A percentile compares a stretch with the other conserved stretches of the same genome.
Evolutionary conservation across 1,284 basidiomycete genomes (phyloP).

Genomic region (Papiliotrema fonsecae): DNA sequence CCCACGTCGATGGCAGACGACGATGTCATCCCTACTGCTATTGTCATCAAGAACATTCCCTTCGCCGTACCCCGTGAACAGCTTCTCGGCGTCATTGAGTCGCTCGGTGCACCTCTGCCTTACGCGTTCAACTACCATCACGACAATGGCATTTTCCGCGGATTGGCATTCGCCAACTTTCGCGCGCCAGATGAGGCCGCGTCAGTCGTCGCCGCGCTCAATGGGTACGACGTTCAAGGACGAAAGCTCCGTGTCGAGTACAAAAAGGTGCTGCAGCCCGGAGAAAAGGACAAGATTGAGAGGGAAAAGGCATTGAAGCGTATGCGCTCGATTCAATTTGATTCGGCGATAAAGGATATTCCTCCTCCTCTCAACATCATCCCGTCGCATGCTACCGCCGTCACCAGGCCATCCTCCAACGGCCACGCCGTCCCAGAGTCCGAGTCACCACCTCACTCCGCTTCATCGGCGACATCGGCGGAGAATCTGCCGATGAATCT

Average conservation of each 20-base stretch:
- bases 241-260: slow-evolving; percentile 98
- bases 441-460: slow-evolving; percentile 55
- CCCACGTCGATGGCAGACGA: slow-evolving; percentile 51
- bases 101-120: slow-evolving; percentile 90
- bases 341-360: slow-evolving; percentile 44
- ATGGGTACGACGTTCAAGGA: slow-evolving; percentile 84
- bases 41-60: slow-evolving; percentile 99
- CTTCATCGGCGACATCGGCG: slow-evolving; percentile 38
- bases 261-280: slow-evolving; percentile 97
- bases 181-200: slow-evolving; percentile 85
- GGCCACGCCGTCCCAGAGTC: slow-evolving; percentile 6
- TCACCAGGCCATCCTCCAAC: slow-evolving; percentile 2
- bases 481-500: slow-evolving; percentile 60
- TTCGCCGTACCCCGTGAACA: slow-evolving; percentile 97
- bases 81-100: slow-evolving; percentile 92
- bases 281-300: slow-evolving; percentile 98
- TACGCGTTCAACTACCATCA: slow-evolving; percentile 99
- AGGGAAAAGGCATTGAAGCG: slow-evolving; percentile 97
- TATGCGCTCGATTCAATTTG: slow-evolving; percentile 93
- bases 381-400: background rate
- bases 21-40: slow-evolving; percentile 96
- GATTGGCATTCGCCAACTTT: slow-evolving; percentile 98
- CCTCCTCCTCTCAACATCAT: slow-evolving; percentile 20
- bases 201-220: slow-evolving; percentile 85
- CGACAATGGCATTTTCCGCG: slow-evolving; percentile 93